Evolutionary conservation across 176 grass and related monocot species (phyloP).

Genomic region (Pontederia paniculata): DNA sequence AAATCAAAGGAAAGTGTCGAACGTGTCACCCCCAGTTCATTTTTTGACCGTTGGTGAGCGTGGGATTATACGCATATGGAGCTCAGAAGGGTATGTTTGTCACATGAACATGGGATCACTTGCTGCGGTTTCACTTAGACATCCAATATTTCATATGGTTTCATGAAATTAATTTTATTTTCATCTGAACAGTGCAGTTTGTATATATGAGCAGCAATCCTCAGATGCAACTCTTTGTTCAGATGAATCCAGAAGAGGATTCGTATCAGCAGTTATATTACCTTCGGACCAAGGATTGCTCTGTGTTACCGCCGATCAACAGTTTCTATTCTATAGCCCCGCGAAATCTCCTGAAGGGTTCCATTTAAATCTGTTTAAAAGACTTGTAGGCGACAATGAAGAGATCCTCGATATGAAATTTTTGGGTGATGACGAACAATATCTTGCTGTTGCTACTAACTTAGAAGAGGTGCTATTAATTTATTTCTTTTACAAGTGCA

Average conservation of each 20-base stretch:
- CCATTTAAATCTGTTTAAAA: conserved; percentile 56
- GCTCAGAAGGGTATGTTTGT: conserved; percentile 55
- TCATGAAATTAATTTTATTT: conserved; percentile 16
- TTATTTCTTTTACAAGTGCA: not conserved
- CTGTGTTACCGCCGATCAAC: conserved; percentile 83
- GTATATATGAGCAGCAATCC: conserved; percentile 61
- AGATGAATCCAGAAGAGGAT: conserved; percentile 77
- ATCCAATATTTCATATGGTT: conserved; percentile 4
- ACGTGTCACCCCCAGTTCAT: conserved; percentile 22
- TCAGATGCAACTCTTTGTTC: conserved; percentile 64
- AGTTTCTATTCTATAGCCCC: conserved; percentile 72
- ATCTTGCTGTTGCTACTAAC: conserved; percentile 89
- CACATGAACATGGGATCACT: not conserved
- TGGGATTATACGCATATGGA: conserved; percentile 70
- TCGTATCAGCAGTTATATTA: conserved; percentile 62
- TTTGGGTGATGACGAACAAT: conserved; percentile 68
- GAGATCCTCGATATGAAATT: conserved; percentile 98
- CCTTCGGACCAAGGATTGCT: conserved; percentile 52
- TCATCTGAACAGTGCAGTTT: conserved; percentile 35
- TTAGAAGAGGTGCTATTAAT: conserved; percentile 59
- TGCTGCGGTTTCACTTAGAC: not conserved
- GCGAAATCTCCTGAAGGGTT: conserved; percentile 42
- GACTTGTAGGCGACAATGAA: conserved; percentile 79
- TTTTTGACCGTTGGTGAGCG: conserved; percentile 93
- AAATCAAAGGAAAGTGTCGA: conserved; percentile 27